Conservation (phyloP, 176 grass and related monocot genomes). For the Musa itinerans region DNA sequence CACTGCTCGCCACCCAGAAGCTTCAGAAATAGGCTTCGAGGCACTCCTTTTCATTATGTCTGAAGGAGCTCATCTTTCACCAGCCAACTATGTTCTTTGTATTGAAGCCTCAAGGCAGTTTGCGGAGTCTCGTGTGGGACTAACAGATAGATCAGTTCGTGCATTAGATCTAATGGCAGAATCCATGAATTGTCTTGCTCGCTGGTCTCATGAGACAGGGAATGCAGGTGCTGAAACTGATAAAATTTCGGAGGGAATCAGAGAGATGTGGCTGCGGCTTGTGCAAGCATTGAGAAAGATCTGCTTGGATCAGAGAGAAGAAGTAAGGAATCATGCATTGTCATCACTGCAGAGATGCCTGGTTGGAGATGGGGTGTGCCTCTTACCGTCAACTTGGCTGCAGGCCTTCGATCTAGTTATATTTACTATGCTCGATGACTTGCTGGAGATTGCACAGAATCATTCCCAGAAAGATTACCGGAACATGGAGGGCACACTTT, state of each 20-base stretch:
- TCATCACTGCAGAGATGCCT: slow-evolving; percentile 74
- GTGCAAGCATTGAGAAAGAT: slow-evolving; percentile 74
- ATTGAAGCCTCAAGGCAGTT: slow-evolving; percentile 88
- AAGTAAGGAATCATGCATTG: slow-evolving; percentile 85
- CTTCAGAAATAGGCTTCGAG: slow-evolving; percentile 91
- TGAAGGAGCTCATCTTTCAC: slow-evolving; percentile 70
- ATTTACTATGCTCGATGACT: slow-evolving; percentile 83
- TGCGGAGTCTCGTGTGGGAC: slow-evolving; percentile 82
- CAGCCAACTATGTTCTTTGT: slow-evolving; percentile 72
- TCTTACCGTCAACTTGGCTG: slow-evolving; percentile 61
- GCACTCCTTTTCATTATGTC: slow-evolving; percentile 88
- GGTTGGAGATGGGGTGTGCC: slow-evolving; percentile 58
- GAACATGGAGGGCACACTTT: slow-evolving; percentile 92
- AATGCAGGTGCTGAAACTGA: slow-evolving; percentile 55
- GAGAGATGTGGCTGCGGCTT: slow-evolving; percentile 93
- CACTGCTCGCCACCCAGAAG: slow-evolving; percentile 92
- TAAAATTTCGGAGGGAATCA: slow-evolving; percentile 70
- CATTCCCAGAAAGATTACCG: slow-evolving; percentile 82
- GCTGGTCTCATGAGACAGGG: slow-evolving; percentile 64
- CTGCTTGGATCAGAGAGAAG: slow-evolving; percentile 81
- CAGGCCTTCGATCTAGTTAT: slow-evolving; percentile 78
- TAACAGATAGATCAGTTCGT: slow-evolving; percentile 67
- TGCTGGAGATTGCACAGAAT: slow-evolving; percentile 68
- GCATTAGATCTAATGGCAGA: slow-evolving; percentile 85
- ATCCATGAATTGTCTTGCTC: slow-evolving; percentile 63